Evolutionary conservation across 148 eudicot genomes (phyloP), one percentile per base, ranked within the genome.

Genomic region (Camellia sinensis): DNA sequence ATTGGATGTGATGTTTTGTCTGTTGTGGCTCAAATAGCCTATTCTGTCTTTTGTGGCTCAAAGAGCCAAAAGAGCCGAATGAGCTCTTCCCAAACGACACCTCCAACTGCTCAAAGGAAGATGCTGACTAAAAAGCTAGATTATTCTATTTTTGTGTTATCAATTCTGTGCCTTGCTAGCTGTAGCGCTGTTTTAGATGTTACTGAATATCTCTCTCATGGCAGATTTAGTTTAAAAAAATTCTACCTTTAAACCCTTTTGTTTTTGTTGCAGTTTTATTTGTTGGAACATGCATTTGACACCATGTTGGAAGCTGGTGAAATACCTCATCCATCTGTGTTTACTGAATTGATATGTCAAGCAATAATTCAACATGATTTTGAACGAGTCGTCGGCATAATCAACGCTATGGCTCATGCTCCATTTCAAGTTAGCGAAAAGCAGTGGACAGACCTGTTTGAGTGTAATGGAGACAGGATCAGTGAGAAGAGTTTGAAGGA

Each of bases 201-300:
- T 19, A 7, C n/a, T 75, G 63, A 15, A 4, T 2, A 48, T 59
- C 17, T 7, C 29, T 53, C 37, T 57, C 52, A 45, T 65, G 56
- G 19, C 5, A 44, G 15, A 65, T 19, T 17, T 77, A 48, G 3
- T 64, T 48, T 1, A 18, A 22, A 37, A 14, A 45, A 46, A 11
- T 43, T 14, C 29, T 67, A 12, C 7, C 22, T 48, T 18, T 64
- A 53, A 10, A 40, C 69, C 60, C 22, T 66, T 19, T 6, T 65
- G 12, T 41, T 37, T 69, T 57, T 74, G 56, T 54, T 82, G 83
- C 91, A 95, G 99, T 81, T 89, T 85, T 82, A 90, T 88, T 79
- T 93, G 80, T 78, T 95, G 89, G 93, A 95, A 81, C 97, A 95
- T 91, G 88, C 93, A 70, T 92, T 95, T 80, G 92, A 92, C 76